A percentile compares a stretch with the other conserved stretches of the same genome.
phyloP scores from a whole-genome alignment of 2,329 filamentous ascomycete species.

The Penicillium sp. region DNA sequence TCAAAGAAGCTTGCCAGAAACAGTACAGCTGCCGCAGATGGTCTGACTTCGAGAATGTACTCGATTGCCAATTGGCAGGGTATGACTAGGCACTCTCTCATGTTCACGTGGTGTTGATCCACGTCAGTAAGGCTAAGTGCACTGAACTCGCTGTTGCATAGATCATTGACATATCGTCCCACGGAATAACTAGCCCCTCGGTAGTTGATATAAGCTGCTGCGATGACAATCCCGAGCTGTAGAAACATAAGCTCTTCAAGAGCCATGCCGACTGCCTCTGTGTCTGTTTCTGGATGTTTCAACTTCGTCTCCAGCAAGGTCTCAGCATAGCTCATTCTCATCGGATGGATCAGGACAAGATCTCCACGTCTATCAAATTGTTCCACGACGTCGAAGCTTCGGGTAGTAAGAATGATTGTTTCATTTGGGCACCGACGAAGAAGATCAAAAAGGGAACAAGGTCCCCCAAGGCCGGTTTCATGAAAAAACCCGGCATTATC shows the following conservation, averaged over 20 bases:
- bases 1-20: slow-evolving; percentile 1
- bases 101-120: background rate
- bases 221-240: background rate
- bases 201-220: background rate
- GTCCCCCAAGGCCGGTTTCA: background rate
- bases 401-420: background rate
- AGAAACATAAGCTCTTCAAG: background rate
- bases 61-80: background rate
- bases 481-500: background rate
- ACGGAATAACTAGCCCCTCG: background rate
- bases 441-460: background rate
- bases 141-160: background rate
- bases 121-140: background rate
- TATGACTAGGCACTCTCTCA: background rate
- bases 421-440: background rate
- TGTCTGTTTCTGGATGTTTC: background rate
- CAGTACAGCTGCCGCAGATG: background rate
- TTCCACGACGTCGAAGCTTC: background rate
- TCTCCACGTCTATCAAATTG: background rate
- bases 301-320: background rate
- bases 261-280: background rate
- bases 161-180: background rate
- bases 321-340: background rate
- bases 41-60: background rate
- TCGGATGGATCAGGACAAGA: background rate